Evolutionary conservation across 163 green algal species (phyloP), one percentile per base, ranked within the genome.

Genomic region (Scenedesmus sp.): DNA sequence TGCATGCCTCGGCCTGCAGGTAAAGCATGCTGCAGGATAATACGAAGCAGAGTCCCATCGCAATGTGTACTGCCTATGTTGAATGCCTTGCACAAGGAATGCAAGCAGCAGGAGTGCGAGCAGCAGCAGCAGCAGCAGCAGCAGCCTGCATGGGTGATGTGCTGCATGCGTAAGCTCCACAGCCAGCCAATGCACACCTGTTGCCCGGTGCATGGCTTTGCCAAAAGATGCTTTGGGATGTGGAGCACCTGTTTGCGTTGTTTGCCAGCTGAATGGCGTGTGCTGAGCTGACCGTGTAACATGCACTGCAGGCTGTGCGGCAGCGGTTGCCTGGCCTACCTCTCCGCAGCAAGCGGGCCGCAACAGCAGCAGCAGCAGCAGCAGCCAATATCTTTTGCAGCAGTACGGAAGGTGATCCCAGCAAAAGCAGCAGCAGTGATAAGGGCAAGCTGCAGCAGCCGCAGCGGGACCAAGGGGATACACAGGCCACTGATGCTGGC

Each of bases 281-380:
- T 20, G 18, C 20, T 73, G 34, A 46, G 34, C 34, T 46, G 34
- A 46, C 0, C 34, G 4, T n/a, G 26, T 84, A 26, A 13, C 20
- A 26, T 34, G 79, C 79, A 70, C 82, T 74, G 82, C 82, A 88
- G 82, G 16, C 34, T 57, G 56, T 76, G 82, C 56, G 56, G 15
- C 23, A 20, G 20, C 18, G 15, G 46, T 16, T 57, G 23, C 34
- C 56, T 64, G 74, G 26, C 46, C 15, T 82, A 15, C 84, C n/a
- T 16, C 10, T 26, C 2, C 62, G 54, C 12, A 90, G 64, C 62
- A 82, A 34, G 26, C 26, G 54, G 55, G 46, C 34, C 10, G 56
- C 54, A 86, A 46, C 34, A 46, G 34, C 34, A 46, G 34, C 34
- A 74, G 18, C 57, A 73, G 82, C 56, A 59, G 1, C 9, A 7